phyloP scores from a whole-genome alignment of 306 rosid genomes.

The Castanospermum australe region DNA sequence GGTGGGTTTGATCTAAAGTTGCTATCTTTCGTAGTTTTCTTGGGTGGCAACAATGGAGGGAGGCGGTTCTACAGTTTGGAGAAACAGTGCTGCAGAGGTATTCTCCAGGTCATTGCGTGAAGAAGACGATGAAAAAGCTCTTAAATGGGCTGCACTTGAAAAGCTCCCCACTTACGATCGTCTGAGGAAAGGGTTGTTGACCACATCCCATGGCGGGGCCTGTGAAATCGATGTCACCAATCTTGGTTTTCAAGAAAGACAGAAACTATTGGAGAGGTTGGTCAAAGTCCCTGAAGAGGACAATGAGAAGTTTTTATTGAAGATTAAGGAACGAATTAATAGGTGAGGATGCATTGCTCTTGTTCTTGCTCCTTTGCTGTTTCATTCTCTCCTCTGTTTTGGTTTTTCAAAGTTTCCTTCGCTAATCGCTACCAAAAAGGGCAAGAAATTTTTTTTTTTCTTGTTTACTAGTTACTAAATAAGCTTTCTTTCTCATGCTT shows the following conservation, averaged over 20 bases:
- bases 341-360: conserved; percentile 10
- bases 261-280: conserved; percentile 31
- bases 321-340: conserved; percentile 22
- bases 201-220: neutral
- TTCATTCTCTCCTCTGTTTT: too few relatives aligned
- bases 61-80: neutral
- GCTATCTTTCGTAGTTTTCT: neutral
- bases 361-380: too few relatives aligned
- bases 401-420: too few relatives aligned
- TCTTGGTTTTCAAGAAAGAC: conserved; percentile 29
- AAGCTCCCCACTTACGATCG: conserved; percentile 38
- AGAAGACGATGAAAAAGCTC: conserved; percentile 39
- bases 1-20: conserved; percentile 13
- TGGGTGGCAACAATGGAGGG: conserved; percentile 42
- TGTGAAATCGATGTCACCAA: conserved; percentile 8
- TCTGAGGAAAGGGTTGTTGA: conserved; percentile 35
- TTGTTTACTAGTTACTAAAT: too few relatives aligned
- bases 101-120: conserved; percentile 22
- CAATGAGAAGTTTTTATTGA: conserved; percentile 32
- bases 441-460: too few relatives aligned
- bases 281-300: conserved; percentile 27
- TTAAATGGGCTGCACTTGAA: conserved; percentile 44
- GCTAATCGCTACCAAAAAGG: too few relatives aligned
- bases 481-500: neutral
- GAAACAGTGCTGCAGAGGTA: conserved; percentile 3